Percentiles rank a stretch among this genome's conserved stretches.
phyloP scores from a whole-genome alignment of 768 basidiomycete species.

The Roridomyces roridus region DNA sequence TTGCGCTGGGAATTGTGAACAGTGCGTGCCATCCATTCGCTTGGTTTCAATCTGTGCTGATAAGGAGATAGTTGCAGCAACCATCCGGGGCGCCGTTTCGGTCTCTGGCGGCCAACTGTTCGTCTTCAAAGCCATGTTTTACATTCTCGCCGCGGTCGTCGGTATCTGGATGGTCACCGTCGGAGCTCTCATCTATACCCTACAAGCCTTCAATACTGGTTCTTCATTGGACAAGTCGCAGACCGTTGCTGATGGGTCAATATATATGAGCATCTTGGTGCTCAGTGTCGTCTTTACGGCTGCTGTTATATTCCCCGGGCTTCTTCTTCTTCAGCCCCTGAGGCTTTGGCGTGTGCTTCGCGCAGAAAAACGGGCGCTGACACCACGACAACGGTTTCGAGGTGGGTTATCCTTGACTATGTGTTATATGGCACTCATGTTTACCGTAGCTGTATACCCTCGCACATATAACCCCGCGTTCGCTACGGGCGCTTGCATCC shows the following conservation, averaged over 20 bases:
- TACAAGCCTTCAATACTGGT: slow-evolving; percentile 56
- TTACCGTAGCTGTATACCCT: slow-evolving; percentile 71
- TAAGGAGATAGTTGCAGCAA: slow-evolving; percentile 64
- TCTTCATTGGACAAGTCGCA: slow-evolving; percentile 35
- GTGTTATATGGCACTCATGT: slow-evolving; percentile 6
- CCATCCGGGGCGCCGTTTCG: slow-evolving; percentile 63
- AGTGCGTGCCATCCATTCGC: slow-evolving; percentile 59
- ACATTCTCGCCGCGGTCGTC: slow-evolving; percentile 56
- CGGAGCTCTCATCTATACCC: slow-evolving; percentile 74
- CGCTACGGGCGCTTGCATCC: slow-evolving; percentile 67
- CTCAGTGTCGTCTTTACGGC: slow-evolving; percentile 65
- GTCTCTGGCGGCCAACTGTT: slow-evolving; percentile 66
- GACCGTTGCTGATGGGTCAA: slow-evolving; percentile 69
- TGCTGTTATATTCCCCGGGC: slow-evolving; percentile 72
- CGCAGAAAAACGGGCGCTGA: slow-evolving; percentile 65
- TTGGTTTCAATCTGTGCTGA: too few species aligned
- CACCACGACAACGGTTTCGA: slow-evolving; percentile 81
- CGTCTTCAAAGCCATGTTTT: slow-evolving; percentile 70
- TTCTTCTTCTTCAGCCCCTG: slow-evolving; percentile 75
- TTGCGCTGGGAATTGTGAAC: slow-evolving; percentile 58
- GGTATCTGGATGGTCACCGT: slow-evolving; percentile 68
- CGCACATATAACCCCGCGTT: slow-evolving; percentile 72
- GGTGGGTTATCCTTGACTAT: slow-evolving; percentile 48
- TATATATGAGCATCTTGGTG: slow-evolving; percentile 72
- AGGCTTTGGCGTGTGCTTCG: slow-evolving; percentile 63